Conservation (phyloP, 176 grass and related monocot species). For the Saccharum spontaneum region DNA sequence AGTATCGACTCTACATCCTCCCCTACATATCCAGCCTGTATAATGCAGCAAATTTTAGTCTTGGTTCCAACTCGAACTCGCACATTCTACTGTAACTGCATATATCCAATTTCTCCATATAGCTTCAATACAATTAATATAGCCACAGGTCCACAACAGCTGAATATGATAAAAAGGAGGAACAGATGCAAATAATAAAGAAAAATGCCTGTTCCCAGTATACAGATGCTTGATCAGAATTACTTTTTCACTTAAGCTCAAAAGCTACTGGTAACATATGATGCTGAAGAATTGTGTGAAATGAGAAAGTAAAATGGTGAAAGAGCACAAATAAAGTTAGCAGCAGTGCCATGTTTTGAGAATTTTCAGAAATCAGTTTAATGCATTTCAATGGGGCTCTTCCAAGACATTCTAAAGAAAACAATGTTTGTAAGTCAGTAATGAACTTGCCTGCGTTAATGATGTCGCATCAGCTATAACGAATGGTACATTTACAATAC, state of each 20-base stretch:
- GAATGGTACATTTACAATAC: slow-evolving; percentile 94
- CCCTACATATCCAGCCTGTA: slow-evolving; percentile 99
- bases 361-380: slow-evolving; percentile 4
- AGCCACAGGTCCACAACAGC: not conserved
- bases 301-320: slow-evolving; percentile 14
- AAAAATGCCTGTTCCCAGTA: slow-evolving; percentile 14
- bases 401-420: not conserved
- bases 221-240: slow-evolving; percentile 10
- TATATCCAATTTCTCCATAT: slow-evolving; percentile 22
- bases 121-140: not conserved
- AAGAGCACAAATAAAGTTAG: slow-evolving; percentile 10
- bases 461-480: slow-evolving; percentile 93
- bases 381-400: slow-evolving; percentile 6
- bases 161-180: not conserved
- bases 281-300: slow-evolving; percentile 1
- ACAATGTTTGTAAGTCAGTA: slow-evolving; percentile 23
- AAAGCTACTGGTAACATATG: not conserved
- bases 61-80: not conserved
- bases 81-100: slow-evolving; percentile 8
- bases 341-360: slow-evolving; percentile 8
- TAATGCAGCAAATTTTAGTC: slow-evolving; percentile 28
- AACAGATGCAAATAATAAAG: not conserved
- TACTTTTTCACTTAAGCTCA: not conserved
- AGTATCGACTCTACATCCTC: slow-evolving; percentile 99
- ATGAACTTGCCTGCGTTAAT: slow-evolving; percentile 84